Percentiles rank a stretch among this genome's conserved stretches.
Evolutionary conservation across 1,284 basidiomycete species (phyloP).

Genomic region (Cryptococcus sp.): DNA sequence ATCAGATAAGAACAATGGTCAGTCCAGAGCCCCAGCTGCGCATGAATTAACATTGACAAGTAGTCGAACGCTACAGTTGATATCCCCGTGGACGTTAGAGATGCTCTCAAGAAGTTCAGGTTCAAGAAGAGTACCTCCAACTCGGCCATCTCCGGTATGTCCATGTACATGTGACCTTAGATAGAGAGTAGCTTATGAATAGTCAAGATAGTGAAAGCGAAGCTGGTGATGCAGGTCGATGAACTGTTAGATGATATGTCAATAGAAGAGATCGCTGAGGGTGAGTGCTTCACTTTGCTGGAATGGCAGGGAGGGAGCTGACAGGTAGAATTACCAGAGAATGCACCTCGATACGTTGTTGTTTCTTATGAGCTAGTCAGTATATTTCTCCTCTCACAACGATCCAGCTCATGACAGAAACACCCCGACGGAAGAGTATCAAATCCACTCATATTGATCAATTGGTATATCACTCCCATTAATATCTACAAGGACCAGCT

Average conservation of each 20-base stretch:
- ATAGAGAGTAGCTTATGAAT: background rate
- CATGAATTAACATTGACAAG: no score
- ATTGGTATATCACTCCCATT: slow-evolving; percentile 56
- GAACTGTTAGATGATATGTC: slow-evolving; percentile 69
- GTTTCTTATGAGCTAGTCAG: slow-evolving; percentile 69
- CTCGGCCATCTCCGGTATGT: slow-evolving; percentile 62
- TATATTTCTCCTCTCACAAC: background rate
- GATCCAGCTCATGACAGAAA: slow-evolving; percentile 37
- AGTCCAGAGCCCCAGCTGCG: no score
- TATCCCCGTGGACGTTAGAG: slow-evolving; percentile 70
- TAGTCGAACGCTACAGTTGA: slow-evolving; percentile 59
- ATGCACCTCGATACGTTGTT: slow-evolving; percentile 80
- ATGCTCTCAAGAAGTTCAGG: slow-evolving; percentile 73
- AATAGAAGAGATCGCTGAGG: slow-evolving; percentile 78
- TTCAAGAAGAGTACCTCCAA: slow-evolving; percentile 63
- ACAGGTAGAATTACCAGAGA: slow-evolving; percentile 75
- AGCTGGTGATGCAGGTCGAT: slow-evolving; percentile 73
- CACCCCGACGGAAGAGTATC: slow-evolving; percentile 81
- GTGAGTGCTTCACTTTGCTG: slow-evolving; percentile 46
- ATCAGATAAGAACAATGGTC: no score
- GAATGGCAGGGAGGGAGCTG: background rate
- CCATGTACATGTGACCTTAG: background rate
- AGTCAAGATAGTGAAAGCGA: slow-evolving; percentile 80
- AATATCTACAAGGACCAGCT: slow-evolving; percentile 2
- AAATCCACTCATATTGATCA: slow-evolving; percentile 76